Base-by-base conservation (phyloP, 192 early-diverging fungal species). In the Backusella psychrophila region DNA sequence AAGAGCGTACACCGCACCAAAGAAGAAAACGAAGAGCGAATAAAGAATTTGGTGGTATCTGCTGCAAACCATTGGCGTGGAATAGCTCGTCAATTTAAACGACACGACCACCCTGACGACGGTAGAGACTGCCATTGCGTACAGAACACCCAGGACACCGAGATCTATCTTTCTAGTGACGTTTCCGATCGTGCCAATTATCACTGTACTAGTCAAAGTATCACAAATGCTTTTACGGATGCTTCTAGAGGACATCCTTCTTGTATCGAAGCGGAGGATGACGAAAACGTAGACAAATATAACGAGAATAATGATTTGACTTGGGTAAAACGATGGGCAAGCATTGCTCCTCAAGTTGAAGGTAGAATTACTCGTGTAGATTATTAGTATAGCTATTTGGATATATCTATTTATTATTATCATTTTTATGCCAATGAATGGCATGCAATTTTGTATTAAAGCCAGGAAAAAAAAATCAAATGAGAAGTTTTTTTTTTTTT, bases 301-400 rank as follows among this genome's bases (percentile, higher is more conserved):
- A 21, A 72, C 31, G 33, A 52, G 17, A n/a, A 72, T 12, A 35
- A 21, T n/a, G 72, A 74, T 38, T 11, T 26, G 15, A 29, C 52
- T 4, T 81, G 88, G 75, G 23, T 90, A 6, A 81, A 84, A n/a
- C 76, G 76, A 63, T 91, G 89, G 89, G 88, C 87, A 11, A 87
- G 85, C 65, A 82, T 91, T 19, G 78, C 83, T 34, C 90, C 90
- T 5, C 63, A 75, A 17, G 75, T 85, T 23, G 89, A 89, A 36
- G 90, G 86, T 31, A 84, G 90, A 35, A 91, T 91, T 69, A 68
- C 75, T 26, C 72, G 72, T 26, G 72, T 74, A n/a, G 42, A 49
- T 49, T 71, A 71, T 44, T 71, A 49, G 29, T n/a, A 63, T 29
- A 14, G 12, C 3, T 31, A n/a, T 19, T 6, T n/a, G 46, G 5